These are phyloP conservation scores for Helicostylum pulchrum DNA, from an alignment of 192 early-diverging fungal genomes.

Conservation along the genomic window DNA sequence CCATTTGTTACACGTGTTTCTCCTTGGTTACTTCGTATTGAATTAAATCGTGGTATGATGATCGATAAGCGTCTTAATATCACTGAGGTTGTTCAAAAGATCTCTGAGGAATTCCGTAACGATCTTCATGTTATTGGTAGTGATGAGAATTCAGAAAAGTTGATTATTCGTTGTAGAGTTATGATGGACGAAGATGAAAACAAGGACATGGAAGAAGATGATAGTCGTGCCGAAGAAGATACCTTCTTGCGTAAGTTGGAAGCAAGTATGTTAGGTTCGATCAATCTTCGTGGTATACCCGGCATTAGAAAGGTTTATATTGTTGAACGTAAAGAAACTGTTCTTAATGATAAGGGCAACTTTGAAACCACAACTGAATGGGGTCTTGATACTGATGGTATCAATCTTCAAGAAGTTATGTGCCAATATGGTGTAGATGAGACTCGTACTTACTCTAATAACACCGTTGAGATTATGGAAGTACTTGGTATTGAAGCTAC, in stretches of 20 bases:
- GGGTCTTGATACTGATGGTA: constrained; percentile 91
- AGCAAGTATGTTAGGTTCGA: constrained; percentile 79
- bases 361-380: constrained; percentile 65
- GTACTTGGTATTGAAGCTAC: constrained; percentile 97
- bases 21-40: constrained; percentile 75
- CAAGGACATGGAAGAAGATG: constrained; percentile 63
- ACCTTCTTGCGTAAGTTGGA: constrained; percentile 86
- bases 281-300: constrained; percentile 85
- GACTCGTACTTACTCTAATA: constrained; percentile 84
- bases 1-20: constrained; percentile 54
- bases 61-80: constrained; percentile 88
- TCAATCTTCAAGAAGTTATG: constrained; percentile 85
- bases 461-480: constrained; percentile 84
- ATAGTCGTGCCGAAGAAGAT: constrained; percentile 69
- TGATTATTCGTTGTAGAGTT: constrained; percentile 87
- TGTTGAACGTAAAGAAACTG: constrained; percentile 49
- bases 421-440: constrained; percentile 80
- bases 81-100: constrained; percentile 75
- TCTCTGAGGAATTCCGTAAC: constrained; percentile 73
- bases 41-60: constrained; percentile 77
- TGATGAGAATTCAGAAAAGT: constrained; percentile 87
- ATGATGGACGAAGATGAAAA: constrained; percentile 62
- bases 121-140: constrained; percentile 81
- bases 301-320: constrained; percentile 86
- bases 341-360: constrained; percentile 58